phyloP scores from a whole-genome alignment of 2,329 filamentous ascomycete species.

The Penicillium brevicompactum region DNA sequence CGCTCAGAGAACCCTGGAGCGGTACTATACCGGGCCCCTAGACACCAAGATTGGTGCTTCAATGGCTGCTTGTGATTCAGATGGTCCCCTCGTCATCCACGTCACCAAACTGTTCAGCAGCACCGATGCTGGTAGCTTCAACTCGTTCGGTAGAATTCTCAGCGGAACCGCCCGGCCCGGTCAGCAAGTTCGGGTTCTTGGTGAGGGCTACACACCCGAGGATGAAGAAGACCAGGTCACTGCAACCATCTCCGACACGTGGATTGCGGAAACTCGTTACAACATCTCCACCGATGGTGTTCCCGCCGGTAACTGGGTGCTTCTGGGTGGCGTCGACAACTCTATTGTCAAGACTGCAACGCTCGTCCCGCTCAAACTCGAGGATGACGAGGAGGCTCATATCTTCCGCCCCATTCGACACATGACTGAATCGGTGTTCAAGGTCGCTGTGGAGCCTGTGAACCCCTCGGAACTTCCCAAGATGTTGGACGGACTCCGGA shows the following conservation, averaged over 20 bases:
- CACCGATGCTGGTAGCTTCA: constrained; percentile 84
- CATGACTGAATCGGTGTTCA: constrained; percentile 96
- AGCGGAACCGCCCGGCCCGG: constrained; percentile 86
- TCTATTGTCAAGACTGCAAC: constrained; percentile 98
- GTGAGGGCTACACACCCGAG: constrained; percentile 92
- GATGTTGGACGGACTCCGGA: constrained; percentile 95
- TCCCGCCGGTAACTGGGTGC: constrained; percentile 88
- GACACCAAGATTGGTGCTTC: constrained; percentile 78
- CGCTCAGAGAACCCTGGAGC: constrained; percentile 73
- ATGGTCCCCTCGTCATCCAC: constrained; percentile 88
- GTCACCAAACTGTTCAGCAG: constrained; percentile 93
- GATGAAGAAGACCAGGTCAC: constrained; percentile 97
- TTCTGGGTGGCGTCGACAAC: constrained; percentile 93
- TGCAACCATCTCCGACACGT: constrained; percentile 81
- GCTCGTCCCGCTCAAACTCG: constrained; percentile 75
- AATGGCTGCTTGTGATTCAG: constrained; percentile 81
- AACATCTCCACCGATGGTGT: constrained; percentile 89
- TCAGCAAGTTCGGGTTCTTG: constrained; percentile 83
- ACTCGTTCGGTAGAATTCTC: constrained; percentile 87
- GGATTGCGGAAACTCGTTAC: constrained; percentile 90
- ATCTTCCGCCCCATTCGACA: constrained; percentile 93
- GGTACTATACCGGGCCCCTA: constrained; percentile 87
- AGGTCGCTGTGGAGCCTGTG: constrained; percentile 96
- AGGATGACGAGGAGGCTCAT: constrained; percentile 87
- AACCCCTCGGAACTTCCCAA: constrained; percentile 97